Conservation (phyloP, 2,329 filamentous ascomycete species). For the Paracamarosporium sp. region DNA sequence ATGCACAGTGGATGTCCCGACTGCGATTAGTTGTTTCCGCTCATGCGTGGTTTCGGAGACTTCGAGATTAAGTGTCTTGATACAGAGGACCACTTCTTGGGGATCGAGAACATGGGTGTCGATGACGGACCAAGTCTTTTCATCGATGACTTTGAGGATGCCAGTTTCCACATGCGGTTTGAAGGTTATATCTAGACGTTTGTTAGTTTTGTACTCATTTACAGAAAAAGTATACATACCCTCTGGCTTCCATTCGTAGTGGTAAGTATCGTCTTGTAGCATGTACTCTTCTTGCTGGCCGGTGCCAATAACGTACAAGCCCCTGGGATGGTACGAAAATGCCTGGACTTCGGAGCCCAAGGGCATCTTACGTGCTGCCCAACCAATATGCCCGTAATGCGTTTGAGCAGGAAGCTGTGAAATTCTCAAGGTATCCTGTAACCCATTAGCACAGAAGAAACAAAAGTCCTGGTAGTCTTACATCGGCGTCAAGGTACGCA, state of each 20-base stretch:
- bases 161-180: conserved; percentile 75
- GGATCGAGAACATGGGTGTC: conserved; percentile 76
- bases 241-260: conserved; percentile 80
- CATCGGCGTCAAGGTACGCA: conserved; percentile 74
- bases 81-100: conserved; percentile 78
- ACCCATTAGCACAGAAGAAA: conserved; percentile 16
- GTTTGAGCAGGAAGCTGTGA: conserved; percentile 72
- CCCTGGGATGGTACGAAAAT: conserved; percentile 78
- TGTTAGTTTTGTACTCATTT: not conserved
- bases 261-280: conserved; percentile 84
- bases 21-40: conserved; percentile 78
- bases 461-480: conserved; percentile 27
- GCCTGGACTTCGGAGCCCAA: conserved; percentile 74
- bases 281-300: conserved; percentile 74
- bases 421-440: conserved; percentile 72
- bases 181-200: conserved; percentile 56
- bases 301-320: conserved; percentile 79
- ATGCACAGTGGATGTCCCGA: conserved; percentile 84
- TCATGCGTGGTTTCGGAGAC: conserved; percentile 91
- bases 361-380: conserved; percentile 75
- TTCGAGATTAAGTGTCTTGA: conserved; percentile 85
- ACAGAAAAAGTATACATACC: conserved; percentile 41
- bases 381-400: conserved; percentile 75
- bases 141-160: conserved; percentile 78
- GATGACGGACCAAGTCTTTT: conserved; percentile 78